phyloP scores from a whole-genome alignment of 108 stramenopile genomes.

The Chaetoceros muelleri region DNA sequence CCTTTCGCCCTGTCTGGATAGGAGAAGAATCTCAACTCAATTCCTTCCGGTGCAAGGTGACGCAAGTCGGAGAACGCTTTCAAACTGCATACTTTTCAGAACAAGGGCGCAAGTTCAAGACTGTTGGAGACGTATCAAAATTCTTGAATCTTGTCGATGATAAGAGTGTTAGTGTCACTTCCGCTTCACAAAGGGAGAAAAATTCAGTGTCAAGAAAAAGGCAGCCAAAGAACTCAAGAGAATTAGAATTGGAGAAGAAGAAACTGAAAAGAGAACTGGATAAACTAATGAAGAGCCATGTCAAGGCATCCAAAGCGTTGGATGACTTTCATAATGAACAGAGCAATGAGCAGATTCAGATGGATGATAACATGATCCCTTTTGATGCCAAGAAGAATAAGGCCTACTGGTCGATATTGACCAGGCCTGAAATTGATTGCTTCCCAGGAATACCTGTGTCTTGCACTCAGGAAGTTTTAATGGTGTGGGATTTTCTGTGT shows the following conservation, averaged over 20 bases:
- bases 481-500: conserved; percentile 83
- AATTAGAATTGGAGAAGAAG: conserved; percentile 57
- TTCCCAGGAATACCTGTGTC: conserved; percentile 60
- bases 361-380: conserved; percentile 28
- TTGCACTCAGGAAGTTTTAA: conserved; percentile 69
- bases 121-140: conserved; percentile 66
- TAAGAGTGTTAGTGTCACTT: conserved; percentile 15
- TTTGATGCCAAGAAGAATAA: conserved; percentile 8
- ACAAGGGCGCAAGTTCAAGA: conserved; percentile 55
- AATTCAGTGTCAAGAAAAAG: background rate
- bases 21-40: conserved; percentile 21
- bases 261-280: conserved; percentile 66
- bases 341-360: conserved; percentile 27
- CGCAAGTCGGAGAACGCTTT: conserved; percentile 8
- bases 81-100: conserved; percentile 32
- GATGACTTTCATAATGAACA: conserved; percentile 61
- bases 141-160: conserved; percentile 45
- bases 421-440: conserved; percentile 44
- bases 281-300: conserved; percentile 41
- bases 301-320: conserved; percentile 45
- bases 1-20: conserved; percentile 2
- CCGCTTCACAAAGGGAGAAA: background rate
- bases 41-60: conserved; percentile 23
- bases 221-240: conserved; percentile 10
- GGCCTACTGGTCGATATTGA: conserved; percentile 19